phyloP scores from a whole-genome alignment of 345 rosid species.

The Noccaea caerulescens region DNA sequence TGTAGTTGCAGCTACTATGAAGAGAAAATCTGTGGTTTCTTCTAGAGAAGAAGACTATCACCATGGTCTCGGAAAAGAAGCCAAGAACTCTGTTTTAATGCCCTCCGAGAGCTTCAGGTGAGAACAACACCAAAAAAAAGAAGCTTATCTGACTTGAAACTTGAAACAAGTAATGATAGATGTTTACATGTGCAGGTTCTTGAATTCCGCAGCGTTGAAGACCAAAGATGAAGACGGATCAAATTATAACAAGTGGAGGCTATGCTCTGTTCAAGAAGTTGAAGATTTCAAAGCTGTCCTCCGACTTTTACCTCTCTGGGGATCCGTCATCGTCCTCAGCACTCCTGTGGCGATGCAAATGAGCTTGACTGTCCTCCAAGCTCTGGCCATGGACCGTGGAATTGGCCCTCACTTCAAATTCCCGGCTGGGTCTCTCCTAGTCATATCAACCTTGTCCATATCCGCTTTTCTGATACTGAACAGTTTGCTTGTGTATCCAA shows the following conservation, averaged over 20 bases:
- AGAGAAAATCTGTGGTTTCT: conserved; percentile 47
- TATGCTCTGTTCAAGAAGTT: conserved; percentile 55
- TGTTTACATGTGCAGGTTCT: conserved; percentile 34
- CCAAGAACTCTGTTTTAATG: not conserved
- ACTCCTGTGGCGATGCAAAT: conserved; percentile 45
- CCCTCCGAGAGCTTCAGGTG: conserved; percentile 51
- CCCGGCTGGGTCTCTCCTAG: conserved; percentile 56
- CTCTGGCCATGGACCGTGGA: conserved; percentile 55
- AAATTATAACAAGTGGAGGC: conserved; percentile 49
- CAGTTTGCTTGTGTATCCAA: conserved; percentile 43
- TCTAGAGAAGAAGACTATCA: conserved; percentile 47
- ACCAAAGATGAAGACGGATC: conserved; percentile 50
- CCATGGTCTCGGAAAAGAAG: not conserved
- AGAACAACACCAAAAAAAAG: too few relatives aligned
- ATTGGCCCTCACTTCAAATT: conserved; percentile 51
- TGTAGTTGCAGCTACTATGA: conserved; percentile 46
- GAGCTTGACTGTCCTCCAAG: conserved; percentile 56
- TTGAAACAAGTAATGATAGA: not conserved
- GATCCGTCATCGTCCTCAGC: conserved; percentile 42
- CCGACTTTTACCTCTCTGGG: not conserved
- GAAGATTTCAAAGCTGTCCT: conserved; percentile 60
- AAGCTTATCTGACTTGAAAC: not conserved
- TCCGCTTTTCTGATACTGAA: conserved; percentile 41
- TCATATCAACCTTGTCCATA: conserved; percentile 39
- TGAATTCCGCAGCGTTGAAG: conserved; percentile 47